Base-by-base conservation (phyloP, 2,329 filamentous ascomycete species). In the Scedosporium apiospermum region DNA sequence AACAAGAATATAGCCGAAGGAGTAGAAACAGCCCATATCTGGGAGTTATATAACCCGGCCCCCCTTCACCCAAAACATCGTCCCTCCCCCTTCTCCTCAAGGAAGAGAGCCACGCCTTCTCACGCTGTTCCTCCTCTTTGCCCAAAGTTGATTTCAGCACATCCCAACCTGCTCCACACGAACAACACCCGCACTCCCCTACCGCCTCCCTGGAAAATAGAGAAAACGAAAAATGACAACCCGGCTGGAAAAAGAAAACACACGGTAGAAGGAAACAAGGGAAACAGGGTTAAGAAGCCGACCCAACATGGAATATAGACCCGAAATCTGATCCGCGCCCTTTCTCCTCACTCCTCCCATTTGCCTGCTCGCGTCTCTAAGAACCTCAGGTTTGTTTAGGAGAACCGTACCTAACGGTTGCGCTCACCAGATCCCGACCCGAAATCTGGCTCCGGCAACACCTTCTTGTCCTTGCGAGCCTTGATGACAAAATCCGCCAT, bases 401-500 rank as follows among this genome's bases (percentile, higher is more conserved):
- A 23, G 18, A 55, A 27, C 51, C 51, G 51, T 23, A 23, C 21
- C 51, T 55, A 55, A 23, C 51, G 51, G 12, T 55, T 55, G 51
- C 51, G 51, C 12, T 55, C 51, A 27, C 23, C 23, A 23, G 55
- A 58, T 16, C 55, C 55, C 34, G 62, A 64, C 38, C 84, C 84
- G 75, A 86, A 87, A 73, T 88, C 84, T 60, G 81, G 82, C 68
- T 88, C 85, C 61, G 82, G 78, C 63, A 82, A 75, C 69, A 82
- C 78, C 75, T 91, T 91, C 77, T 88, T 88, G 62, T 93, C 90
- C 78, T 95, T 96, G 69, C 90, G 86, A 44, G 87, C 83, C 79
- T 96, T 96, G 79, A 96, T 88, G 68, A 89, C 86, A 75, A 96
- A 96, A 73, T 96, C 90, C 61, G 90, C 88, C 81, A 93, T 88